Evolutionary conservation across 805 yeast species (phyloP).

Genomic region (Lachancea sp.): DNA sequence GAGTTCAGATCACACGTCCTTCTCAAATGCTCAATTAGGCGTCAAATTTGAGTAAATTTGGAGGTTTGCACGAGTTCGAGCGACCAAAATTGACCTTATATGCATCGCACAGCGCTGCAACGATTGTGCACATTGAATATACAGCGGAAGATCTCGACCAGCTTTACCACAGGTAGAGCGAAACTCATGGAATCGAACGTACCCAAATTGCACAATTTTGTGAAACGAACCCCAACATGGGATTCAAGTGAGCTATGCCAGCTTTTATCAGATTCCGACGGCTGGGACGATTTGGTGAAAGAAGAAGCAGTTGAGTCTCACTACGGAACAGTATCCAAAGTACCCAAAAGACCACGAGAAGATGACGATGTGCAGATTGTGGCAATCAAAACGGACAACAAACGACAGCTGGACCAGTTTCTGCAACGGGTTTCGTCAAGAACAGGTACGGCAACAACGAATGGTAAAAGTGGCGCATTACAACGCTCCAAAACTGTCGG

Average conservation of each 20-base stretch:
- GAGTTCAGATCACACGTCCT: no score
- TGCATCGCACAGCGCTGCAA: neutral
- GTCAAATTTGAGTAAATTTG: neutral
- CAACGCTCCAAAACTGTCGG: no score
- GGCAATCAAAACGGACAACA: neutral
- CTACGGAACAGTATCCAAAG: no score
- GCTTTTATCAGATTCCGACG: conserved; percentile 23
- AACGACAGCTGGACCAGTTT: conserved; percentile 2
- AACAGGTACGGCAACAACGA: neutral
- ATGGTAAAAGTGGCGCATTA: neutral
- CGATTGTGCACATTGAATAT: neutral
- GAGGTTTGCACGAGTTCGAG: neutral
- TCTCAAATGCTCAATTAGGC: neutral
- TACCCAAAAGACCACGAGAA: no score
- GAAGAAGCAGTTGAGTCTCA: neutral
- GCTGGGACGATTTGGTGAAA: conserved; percentile 17
- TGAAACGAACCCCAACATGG: conserved; percentile 4
- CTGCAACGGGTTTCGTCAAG: conserved; percentile 1
- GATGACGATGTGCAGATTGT: conserved; percentile 1
- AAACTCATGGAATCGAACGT: neutral
- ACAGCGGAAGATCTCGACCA: neutral
- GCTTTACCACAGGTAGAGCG: neutral
- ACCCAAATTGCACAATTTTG: neutral
- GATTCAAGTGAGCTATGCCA: conserved; percentile 11
- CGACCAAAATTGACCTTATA: neutral